These are phyloP conservation scores for Scorias spongiosa DNA, from an alignment of 2,329 filamentous ascomycete species.

Conservation along the genomic window DNA sequence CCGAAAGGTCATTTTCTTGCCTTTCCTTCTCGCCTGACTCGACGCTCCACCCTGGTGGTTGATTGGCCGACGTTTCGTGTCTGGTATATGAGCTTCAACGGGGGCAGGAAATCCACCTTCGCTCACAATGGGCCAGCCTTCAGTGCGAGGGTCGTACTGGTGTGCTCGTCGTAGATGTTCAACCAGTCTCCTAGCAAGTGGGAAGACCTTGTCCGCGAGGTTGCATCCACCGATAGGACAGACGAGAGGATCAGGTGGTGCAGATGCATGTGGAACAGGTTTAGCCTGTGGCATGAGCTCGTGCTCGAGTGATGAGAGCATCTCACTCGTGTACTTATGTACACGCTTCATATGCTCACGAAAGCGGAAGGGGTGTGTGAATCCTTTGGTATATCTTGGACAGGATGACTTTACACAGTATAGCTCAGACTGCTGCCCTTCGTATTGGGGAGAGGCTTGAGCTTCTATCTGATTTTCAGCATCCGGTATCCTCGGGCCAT, in stretches of 20 bases:
- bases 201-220: conserved; percentile 23
- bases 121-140: too few relatives aligned
- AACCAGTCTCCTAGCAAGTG: conserved; percentile 9
- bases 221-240: conserved; percentile 26
- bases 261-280: neutral
- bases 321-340: conserved; percentile 11
- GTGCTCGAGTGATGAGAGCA: neutral
- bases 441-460: too few relatives aligned
- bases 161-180: conserved; percentile 35
- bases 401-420: conserved; percentile 15
- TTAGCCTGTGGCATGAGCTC: conserved; percentile 1
- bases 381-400: conserved; percentile 11
- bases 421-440: neutral
- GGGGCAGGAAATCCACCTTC: too few relatives aligned
- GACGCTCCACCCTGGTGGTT: too few relatives aligned
- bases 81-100: too few relatives aligned
- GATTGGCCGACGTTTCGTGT: too few relatives aligned
- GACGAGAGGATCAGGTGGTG: conserved; percentile 11
- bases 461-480: too few relatives aligned
- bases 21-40: too few relatives aligned
- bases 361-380: conserved; percentile 14
- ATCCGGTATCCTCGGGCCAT: too few relatives aligned
- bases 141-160: neutral
- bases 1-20: too few relatives aligned
- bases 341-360: conserved; percentile 18